phyloP scores from a whole-genome alignment of 108 stramenopile genomes.

The Aureococcus anophagefferens region DNA sequence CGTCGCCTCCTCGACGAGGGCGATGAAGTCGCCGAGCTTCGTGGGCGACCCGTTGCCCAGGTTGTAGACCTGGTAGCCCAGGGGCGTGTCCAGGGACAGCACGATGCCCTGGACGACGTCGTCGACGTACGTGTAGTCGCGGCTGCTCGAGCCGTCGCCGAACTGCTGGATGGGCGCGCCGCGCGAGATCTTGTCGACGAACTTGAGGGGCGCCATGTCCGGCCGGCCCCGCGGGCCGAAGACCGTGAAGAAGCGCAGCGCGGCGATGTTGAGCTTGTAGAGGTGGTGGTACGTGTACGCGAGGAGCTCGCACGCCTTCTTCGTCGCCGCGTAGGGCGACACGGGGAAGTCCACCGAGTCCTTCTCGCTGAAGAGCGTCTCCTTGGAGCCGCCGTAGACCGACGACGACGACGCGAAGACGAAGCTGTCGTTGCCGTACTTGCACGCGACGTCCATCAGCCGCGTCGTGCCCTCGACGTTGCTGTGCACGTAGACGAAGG shows the following conservation, averaged over 20 bases:
- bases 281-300: slow-evolving; percentile 95
- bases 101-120: slow-evolving; percentile 87
- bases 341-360: slow-evolving; percentile 83
- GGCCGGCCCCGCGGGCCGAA: slow-evolving; percentile 91
- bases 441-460: slow-evolving; percentile 58
- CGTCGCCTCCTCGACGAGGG: slow-evolving; percentile 28
- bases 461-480: slow-evolving; percentile 76
- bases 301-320: slow-evolving; percentile 82
- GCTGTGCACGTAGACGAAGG: slow-evolving; percentile 77
- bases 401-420: slow-evolving; percentile 73
- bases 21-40: slow-evolving; percentile 35
- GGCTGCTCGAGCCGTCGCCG: slow-evolving; percentile 72
- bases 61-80: slow-evolving; percentile 66
- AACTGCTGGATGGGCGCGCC: slow-evolving; percentile 90
- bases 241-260: slow-evolving; percentile 90
- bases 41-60: slow-evolving; percentile 38
- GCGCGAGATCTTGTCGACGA: slow-evolving; percentile 80
- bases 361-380: slow-evolving; percentile 68
- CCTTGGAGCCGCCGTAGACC: slow-evolving; percentile 80
- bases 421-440: slow-evolving; percentile 63
- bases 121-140: slow-evolving; percentile 85
- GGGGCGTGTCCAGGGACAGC: slow-evolving; percentile 78
- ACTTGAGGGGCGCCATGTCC: slow-evolving; percentile 97
- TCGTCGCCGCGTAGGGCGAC: slow-evolving; percentile 89
- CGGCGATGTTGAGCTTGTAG: slow-evolving; percentile 77